These are phyloP conservation scores for Phyllosticta citrichinensis DNA, from an alignment of 2,329 filamentous ascomycete genomes.

Conservation along the genomic window DNA sequence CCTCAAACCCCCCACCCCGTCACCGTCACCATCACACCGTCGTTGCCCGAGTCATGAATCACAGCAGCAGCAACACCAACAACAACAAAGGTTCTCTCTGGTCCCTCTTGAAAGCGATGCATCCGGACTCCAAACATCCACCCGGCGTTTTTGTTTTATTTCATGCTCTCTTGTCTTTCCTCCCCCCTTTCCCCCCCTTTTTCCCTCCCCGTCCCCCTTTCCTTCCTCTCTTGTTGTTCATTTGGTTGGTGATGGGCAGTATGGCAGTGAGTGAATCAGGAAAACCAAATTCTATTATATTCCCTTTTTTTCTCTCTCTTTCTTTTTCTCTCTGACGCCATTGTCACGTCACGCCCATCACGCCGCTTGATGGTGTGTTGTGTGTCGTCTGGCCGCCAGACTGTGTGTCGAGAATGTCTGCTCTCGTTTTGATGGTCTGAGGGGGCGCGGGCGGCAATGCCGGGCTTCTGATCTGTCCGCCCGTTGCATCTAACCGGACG, in stretches of 20 bases:
- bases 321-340: too few relatives aligned
- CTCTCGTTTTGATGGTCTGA: too few relatives aligned
- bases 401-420: too few relatives aligned
- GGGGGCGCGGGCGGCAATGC: too few relatives aligned
- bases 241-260: not conserved
- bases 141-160: slow-evolving; percentile 6
- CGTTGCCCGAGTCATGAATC: not conserved
- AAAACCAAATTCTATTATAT: not conserved
- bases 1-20: not conserved
- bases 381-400: too few relatives aligned
- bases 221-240: not conserved
- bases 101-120: slow-evolving; percentile 4
- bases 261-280: not conserved
- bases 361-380: too few relatives aligned
- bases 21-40: not conserved
- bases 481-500: too few relatives aligned
- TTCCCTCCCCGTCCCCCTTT: not conserved
- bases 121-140: slow-evolving; percentile 3
- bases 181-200: not conserved
- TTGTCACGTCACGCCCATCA: too few relatives aligned
- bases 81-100: not conserved
- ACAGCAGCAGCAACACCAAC: too few relatives aligned
- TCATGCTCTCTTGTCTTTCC: not conserved
- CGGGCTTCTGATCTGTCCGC: too few relatives aligned
- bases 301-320: not conserved